phyloP scores from a whole-genome alignment of 768 basidiomycete genomes.

The Tricholoma hemisulphureum region DNA sequence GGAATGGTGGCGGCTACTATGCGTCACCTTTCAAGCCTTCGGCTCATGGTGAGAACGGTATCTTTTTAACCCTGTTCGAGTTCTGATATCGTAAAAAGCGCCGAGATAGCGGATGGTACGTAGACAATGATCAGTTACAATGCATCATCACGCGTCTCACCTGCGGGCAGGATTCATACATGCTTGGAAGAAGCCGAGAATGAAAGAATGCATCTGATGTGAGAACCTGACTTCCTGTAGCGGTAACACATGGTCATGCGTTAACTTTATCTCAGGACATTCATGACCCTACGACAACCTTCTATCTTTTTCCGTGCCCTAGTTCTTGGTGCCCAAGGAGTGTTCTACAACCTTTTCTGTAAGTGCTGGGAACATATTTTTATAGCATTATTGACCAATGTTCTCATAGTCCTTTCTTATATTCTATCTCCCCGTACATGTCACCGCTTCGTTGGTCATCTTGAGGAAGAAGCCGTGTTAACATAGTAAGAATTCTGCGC shows the following conservation, averaged over 20 bases:
- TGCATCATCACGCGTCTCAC: conserved; percentile 35
- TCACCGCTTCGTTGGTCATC: conserved; percentile 88
- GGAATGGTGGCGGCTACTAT: conserved; percentile 93
- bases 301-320: conserved; percentile 77
- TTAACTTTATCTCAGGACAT: conserved; percentile 59
- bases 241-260: conserved; percentile 10
- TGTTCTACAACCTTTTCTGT: conserved; percentile 89
- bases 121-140: conserved; percentile 1
- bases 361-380: conserved; percentile 27
- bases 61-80: not conserved
- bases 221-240: conserved; percentile 2
- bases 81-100: conserved; percentile 30
- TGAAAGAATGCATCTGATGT: conserved; percentile 95
- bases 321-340: conserved; percentile 89
- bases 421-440: conserved; percentile 70
- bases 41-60: conserved; percentile 67
- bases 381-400: conserved; percentile 9
- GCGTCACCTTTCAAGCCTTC: conserved; percentile 83
- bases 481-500: conserved; percentile 66
- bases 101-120: conserved; percentile 52
- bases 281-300: conserved; percentile 88
- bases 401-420: conserved; percentile 67
- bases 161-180: conserved; percentile 87
- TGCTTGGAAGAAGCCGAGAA: conserved; percentile 94
- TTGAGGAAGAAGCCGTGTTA: conserved; percentile 93